Base-by-base conservation (phyloP, 176 grass and related monocot genomes). In the Triticum dicoccoides region DNA sequence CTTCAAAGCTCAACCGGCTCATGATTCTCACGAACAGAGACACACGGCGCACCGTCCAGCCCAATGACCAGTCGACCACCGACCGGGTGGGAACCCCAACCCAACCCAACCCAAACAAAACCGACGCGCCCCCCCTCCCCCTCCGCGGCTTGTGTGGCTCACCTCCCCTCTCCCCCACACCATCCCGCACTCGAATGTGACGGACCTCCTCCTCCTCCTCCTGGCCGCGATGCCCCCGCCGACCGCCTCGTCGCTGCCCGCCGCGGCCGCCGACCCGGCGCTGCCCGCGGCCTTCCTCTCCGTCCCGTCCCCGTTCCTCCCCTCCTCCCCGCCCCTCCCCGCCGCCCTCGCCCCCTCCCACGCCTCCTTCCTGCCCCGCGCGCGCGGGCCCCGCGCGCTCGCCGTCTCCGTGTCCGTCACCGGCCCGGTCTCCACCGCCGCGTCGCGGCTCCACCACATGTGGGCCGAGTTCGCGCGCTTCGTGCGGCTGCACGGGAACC, bases 401-500 rank as follows among this genome's bases (percentile, higher is more conserved):
- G 62, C 67, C 68, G 85, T 61, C 15, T 81, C 88, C 56, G 11
- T 73, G 0, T 42, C 79, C n/a, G 62, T 33, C 63, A 51, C 87
- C 20, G 87, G 90, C 4, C 63, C 83, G 5, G n/a, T 45, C 0
- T 91, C 49, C 20, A 24, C 74, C 20, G 34, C 75, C 56, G 87
- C 86, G 17, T 63, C 76, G 12, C 61, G 82, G 32, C 37, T 90
- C 76, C 76, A 91, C 71, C 69, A 78, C 42, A 85, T 95, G 83
- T 92, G 88, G 93, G 63, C 2, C 70, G 88, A 90, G 71, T 95
- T 95, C 88, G 82, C 87, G 56, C 84, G 90, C 69, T 92, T 92
- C 78, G 85, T 92, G 64, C 91, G 84, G 7, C 76, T 96, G 18
- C 96, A 98, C 79, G 88, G 91, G 51, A 92, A 88, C 84, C 88